Conservation (phyloP, 2,329 filamentous ascomycete genomes). For the Zymoseptoria brevis region DNA sequence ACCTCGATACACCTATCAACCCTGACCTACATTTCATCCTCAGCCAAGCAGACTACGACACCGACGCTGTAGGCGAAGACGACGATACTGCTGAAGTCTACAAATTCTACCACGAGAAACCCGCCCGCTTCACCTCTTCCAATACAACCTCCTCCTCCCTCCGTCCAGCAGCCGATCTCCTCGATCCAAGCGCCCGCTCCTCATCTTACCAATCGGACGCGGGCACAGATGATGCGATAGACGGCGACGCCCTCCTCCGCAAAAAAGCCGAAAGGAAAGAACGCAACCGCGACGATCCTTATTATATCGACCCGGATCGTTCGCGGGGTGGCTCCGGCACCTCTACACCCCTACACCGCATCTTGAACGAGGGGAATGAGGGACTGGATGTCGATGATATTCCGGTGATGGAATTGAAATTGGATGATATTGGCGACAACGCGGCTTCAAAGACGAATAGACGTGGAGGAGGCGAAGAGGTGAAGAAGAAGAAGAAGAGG, state of each 20-base stretch:
- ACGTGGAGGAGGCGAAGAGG: background rate
- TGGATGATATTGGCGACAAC: constrained; percentile 41
- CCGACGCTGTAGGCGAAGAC: constrained; percentile 33
- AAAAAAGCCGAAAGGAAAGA: constrained; percentile 70
- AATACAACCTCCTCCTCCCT: constrained; percentile 11
- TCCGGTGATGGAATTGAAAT: constrained; percentile 85
- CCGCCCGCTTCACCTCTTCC: constrained; percentile 9
- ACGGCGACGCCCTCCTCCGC: constrained; percentile 64
- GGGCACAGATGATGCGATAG: constrained; percentile 48
- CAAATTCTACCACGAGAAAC: constrained; percentile 39
- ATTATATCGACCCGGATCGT: constrained; percentile 62
- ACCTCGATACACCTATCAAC: constrained; percentile 78
- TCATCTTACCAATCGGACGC: constrained; percentile 38
- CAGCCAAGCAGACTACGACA: constrained; percentile 40
- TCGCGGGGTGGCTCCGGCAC: constrained; percentile 41
- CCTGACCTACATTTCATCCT: constrained; percentile 62
- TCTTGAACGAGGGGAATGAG: constrained; percentile 47
- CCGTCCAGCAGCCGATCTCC: constrained; percentile 36
- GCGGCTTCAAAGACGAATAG: constrained; percentile 1
- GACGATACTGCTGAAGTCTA: constrained; percentile 34
- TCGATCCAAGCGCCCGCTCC: constrained; percentile 31
- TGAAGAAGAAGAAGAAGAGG: constrained; percentile 1
- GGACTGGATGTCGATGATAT: constrained; percentile 89
- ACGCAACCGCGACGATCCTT: constrained; percentile 85
- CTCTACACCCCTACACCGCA: constrained; percentile 71